Evolutionary conservation across 1,284 basidiomycete genomes (phyloP), one percentile per base, ranked within the genome.

Genomic region (Trichosporon asahii): DNA sequence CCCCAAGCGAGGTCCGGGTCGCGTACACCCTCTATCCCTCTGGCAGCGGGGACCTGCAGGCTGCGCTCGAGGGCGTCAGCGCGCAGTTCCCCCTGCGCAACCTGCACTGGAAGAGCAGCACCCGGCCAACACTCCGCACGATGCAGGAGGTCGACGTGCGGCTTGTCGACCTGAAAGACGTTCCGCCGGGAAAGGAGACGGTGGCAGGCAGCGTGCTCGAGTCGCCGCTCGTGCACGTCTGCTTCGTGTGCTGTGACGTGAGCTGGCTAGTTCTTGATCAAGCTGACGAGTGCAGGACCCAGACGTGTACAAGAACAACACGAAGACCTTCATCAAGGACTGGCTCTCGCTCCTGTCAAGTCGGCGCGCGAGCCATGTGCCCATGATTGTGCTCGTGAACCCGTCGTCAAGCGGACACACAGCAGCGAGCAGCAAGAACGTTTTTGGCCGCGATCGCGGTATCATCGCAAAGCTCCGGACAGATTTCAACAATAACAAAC

Each of bases 401-500:
- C 75, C 80, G 1, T 68, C 74, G 25, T 74, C 64, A 12, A 65
- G 70, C 3, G 74, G 71, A 33, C 71, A 72, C 8, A n/a, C 57
- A 9, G 74, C 90, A 7, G 91, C 92, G 74, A 81, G 86, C 29
- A 87, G 87, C 15, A 86, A 87, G 61, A 80, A 76, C 40, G 80
- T 83, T 6, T 82, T 82, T 71, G 81, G 81, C 0, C 75, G 80
- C 27, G 79, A 80, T 53, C 78, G 77, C 61, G 81, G 81, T 90
- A 83, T 98, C 9, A 83, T 97, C 68, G 95, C 98, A 82, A 96
- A 95, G 84, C 87, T 98, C 65, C 91, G 88, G 80, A 89, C 93
- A 2, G 97, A 99, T 84, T 98, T 98, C 82, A 98, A 97, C 77
- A 79, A 87, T 0, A 91, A 92, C 74, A 96, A 94, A 82, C 88